Evolutionary conservation across 148 eudicot species (phyloP).

Genomic region (Persicaria maculosa): DNA sequence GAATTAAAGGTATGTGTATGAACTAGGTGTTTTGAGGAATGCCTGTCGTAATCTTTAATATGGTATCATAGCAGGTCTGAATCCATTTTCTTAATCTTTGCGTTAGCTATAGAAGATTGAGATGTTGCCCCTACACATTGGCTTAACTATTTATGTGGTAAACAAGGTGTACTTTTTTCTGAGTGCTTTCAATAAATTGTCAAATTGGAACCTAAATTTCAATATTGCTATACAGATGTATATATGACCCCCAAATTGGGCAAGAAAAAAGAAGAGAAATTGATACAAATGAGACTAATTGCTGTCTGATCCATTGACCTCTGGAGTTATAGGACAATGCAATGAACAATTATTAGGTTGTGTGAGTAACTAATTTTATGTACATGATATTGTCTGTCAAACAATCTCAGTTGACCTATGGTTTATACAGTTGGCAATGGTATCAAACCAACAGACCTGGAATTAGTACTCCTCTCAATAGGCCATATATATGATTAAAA

Average conservation of each 20-base stretch:
- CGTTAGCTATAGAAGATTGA: no score
- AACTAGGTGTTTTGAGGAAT: no score
- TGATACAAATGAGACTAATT: not conserved
- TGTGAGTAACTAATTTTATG: not conserved
- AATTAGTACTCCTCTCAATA: not conserved
- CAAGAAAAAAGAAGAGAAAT: not conserved
- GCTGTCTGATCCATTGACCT: conserved; percentile 2
- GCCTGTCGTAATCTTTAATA: no score
- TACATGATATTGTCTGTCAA: not conserved
- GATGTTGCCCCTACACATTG: no score
- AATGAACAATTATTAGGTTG: not conserved
- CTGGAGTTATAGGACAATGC: not conserved
- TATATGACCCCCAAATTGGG: not conserved
- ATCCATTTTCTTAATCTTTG: no score
- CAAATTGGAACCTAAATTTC: not conserved
- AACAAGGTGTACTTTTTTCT: no score
- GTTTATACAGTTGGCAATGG: conserved; percentile 4
- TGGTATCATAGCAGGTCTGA: no score
- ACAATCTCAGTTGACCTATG: not conserved
- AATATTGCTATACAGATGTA: not conserved
- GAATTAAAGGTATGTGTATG: no score
- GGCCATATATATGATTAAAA: not conserved
- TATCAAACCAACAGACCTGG: not conserved
- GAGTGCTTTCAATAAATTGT: no score
- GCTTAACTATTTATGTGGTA: no score